These are phyloP conservation scores for Clohesyomyces aquaticus DNA, from an alignment of 495 filamentous ascomycete genomes.

Conservation along the genomic window DNA sequence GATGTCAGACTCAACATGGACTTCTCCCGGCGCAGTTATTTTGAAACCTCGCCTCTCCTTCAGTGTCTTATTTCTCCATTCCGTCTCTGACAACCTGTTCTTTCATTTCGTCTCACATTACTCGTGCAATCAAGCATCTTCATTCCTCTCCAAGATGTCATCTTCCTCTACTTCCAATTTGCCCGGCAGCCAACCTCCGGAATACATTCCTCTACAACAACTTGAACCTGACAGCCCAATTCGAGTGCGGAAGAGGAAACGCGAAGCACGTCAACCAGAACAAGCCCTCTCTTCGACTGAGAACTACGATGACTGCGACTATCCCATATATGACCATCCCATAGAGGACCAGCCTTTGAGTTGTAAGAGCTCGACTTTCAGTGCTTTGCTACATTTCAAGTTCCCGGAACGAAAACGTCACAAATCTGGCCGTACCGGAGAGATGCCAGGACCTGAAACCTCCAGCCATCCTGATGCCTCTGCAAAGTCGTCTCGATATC, in stretches of 20 bases:
- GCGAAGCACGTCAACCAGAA: not conserved
- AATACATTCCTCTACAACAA: not conserved
- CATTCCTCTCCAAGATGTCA: not conserved
- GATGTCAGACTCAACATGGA: no score
- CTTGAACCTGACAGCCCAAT: not conserved
- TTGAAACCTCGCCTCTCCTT: no score
- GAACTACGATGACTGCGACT: conserved; percentile 5
- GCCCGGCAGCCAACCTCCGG: not conserved
- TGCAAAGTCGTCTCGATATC: not conserved
- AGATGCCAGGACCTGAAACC: not conserved
- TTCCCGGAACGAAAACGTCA: not conserved
- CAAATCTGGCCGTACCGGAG: no score
- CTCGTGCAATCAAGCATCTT: not conserved
- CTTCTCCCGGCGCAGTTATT: no score
- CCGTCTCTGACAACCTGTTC: no score
- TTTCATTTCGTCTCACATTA: no score
- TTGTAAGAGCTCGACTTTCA: not conserved
- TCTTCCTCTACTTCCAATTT: not conserved
- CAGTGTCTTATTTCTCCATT: no score
- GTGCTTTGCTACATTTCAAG: not conserved
- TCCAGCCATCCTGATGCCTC: not conserved
- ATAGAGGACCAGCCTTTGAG: not conserved
- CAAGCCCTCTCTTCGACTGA: not conserved
- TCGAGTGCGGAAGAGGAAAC: not conserved
- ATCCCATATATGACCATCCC: not conserved